phyloP scores from a whole-genome alignment of 2,329 filamentous ascomycete genomes.

The Dothideomycetes sp. region DNA sequence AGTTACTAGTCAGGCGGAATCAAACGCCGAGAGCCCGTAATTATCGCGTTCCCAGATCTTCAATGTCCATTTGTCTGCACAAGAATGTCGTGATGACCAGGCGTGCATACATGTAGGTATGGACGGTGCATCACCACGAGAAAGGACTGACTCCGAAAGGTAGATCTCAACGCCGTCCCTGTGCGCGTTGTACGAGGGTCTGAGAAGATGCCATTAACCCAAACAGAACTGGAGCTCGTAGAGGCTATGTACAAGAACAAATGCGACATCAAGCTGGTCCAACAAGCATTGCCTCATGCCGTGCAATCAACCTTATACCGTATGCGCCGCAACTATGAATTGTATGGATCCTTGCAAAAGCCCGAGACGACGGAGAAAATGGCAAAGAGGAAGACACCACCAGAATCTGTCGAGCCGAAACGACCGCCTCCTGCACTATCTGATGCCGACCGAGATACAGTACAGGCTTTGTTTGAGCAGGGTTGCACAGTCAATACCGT shows the following conservation, averaged over 20 bases:
- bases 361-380: slow-evolving; percentile 3
- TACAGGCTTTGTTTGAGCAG: slow-evolving; percentile 3
- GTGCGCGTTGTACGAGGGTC: too few species aligned
- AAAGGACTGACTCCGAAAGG: too few species aligned
- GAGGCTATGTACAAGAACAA: slow-evolving; percentile 12
- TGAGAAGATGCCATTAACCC: slow-evolving; percentile 4
- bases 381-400: neutral
- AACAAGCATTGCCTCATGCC: slow-evolving; percentile 5
- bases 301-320: slow-evolving; percentile 5
- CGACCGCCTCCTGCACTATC: neutral
- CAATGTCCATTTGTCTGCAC: too few species aligned
- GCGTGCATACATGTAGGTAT: too few species aligned
- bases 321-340: slow-evolving; percentile 1
- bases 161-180: too few species aligned
- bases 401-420: neutral
- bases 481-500: slow-evolving; percentile 1
- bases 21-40: too few species aligned
- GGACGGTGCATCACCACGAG: too few species aligned
- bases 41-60: too few species aligned
- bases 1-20: too few species aligned
- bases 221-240: slow-evolving; percentile 5
- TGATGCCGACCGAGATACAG: slow-evolving; percentile 3
- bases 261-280: neutral
- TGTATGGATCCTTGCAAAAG: slow-evolving; percentile 2
- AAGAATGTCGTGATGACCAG: too few species aligned